Conservation (phyloP, 257 asterid species). For the Penstemon barbatus region DNA sequence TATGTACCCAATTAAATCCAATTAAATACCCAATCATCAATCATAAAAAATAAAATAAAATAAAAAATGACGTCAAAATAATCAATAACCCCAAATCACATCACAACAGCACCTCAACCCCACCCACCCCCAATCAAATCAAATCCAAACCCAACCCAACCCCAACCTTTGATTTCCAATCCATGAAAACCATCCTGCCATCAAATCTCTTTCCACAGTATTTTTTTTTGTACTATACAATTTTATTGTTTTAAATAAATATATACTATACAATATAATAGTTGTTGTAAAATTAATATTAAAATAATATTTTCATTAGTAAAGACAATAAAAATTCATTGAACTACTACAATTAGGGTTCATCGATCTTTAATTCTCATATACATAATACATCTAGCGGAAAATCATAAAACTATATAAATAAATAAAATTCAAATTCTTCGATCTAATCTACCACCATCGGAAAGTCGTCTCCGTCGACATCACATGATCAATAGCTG, state of each 20-base stretch:
- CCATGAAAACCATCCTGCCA: slow-evolving; percentile 28
- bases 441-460: slow-evolving; percentile 41
- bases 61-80: slow-evolving; percentile 20
- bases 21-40: no score
- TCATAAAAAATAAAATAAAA: no score
- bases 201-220: slow-evolving; percentile 23
- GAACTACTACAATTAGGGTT: not conserved
- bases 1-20: no score
- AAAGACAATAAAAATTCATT: not conserved
- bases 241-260: not conserved
- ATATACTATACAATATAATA: slow-evolving; percentile 26
- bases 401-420: slow-evolving; percentile 5
- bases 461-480: slow-evolving; percentile 47
- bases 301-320: slow-evolving; percentile 11
- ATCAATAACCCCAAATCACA: slow-evolving; percentile 31
- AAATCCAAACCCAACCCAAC: slow-evolving; percentile 17
- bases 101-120: slow-evolving; percentile 37
- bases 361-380: slow-evolving; percentile 17
- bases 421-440: not conserved
- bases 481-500: slow-evolving; percentile 43
- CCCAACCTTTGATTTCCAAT: slow-evolving; percentile 28
- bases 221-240: no score
- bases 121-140: slow-evolving; percentile 16
- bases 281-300: slow-evolving; percentile 22
- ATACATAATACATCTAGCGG: slow-evolving; percentile 4